phyloP scores from a whole-genome alignment of 1,139 yeast species.

The Suhomyces coccinellae region DNA sequence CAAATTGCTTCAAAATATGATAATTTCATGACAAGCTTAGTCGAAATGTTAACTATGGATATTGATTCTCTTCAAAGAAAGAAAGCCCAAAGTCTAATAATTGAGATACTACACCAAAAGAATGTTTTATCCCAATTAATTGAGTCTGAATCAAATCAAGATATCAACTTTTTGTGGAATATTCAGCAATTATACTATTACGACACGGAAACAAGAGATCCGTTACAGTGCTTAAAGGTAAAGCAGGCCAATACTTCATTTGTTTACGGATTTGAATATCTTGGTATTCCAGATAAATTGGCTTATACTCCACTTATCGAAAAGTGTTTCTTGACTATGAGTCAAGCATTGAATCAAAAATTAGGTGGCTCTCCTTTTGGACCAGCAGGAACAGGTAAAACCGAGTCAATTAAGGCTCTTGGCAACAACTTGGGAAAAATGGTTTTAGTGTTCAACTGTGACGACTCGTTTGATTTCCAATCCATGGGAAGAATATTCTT shows the following conservation, averaged over 20 bases:
- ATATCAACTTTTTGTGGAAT: conserved; percentile 44
- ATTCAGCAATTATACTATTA: conserved; percentile 55
- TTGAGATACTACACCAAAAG: conserved; percentile 67
- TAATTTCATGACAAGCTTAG: conserved; percentile 16
- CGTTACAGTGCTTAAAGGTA: conserved; percentile 41
- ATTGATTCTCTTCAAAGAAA: conserved; percentile 36
- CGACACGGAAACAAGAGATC: conserved; percentile 24
- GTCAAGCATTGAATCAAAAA: conserved; percentile 70
- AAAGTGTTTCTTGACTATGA: conserved; percentile 64
- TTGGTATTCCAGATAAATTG: conserved; percentile 72
- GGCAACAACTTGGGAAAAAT: conserved; percentile 78
- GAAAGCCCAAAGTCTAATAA: conserved; percentile 58
- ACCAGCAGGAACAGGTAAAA: conserved; percentile 98
- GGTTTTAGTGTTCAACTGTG: conserved; percentile 89
- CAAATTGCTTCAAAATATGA: conserved; percentile 5
- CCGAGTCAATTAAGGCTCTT: conserved; percentile 85
- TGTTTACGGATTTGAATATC: conserved; percentile 77
- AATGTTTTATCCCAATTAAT: conserved; percentile 37
- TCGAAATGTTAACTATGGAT: conserved; percentile 20
- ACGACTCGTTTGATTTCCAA: conserved; percentile 81
- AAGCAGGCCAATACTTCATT: conserved; percentile 55
- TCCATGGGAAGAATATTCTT: conserved; percentile 75
- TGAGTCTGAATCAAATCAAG: conserved; percentile 15
- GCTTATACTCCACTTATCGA: conserved; percentile 78
- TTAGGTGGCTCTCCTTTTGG: conserved; percentile 94